phyloP scores from a whole-genome alignment of 305 asterid species.

The Fraxinus angustifolia region DNA sequence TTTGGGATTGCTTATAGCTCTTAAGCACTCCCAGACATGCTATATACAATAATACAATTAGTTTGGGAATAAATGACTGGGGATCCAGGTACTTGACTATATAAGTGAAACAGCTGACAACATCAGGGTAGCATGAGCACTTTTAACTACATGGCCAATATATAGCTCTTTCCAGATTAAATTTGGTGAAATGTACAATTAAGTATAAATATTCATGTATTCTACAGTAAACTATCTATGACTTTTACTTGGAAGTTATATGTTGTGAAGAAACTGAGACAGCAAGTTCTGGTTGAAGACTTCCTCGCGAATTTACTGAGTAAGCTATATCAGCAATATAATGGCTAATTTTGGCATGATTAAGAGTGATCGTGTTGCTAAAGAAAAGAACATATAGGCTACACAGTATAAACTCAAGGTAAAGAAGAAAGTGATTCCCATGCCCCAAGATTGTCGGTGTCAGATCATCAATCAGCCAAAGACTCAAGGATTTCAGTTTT shows the following conservation, averaged over 20 bases:
- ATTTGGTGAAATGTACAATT: background rate
- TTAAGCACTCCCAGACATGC: background rate
- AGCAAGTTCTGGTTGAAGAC: slow-evolving; percentile 4
- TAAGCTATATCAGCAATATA: background rate
- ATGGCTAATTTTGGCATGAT: background rate
- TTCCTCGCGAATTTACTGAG: background rate
- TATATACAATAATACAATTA: slow-evolving; percentile 2
- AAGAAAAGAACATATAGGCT: background rate
- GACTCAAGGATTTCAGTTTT: background rate
- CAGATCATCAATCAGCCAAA: background rate
- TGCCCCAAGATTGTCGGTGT: slow-evolving; percentile 8
- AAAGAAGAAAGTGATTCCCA: slow-evolving; percentile 14
- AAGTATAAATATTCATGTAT: background rate
- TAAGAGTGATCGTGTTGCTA: slow-evolving; percentile 4
- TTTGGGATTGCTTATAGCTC: background rate
- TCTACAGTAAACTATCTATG: background rate
- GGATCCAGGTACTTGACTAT: background rate
- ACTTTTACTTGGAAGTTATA: background rate
- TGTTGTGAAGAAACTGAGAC: background rate
- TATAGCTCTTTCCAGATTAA: background rate
- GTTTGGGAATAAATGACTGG: slow-evolving; percentile 19
- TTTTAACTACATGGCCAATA: background rate
- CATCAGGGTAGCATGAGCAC: background rate
- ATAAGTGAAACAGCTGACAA: background rate
- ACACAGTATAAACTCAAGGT: background rate